Evolutionary conservation across 441 rosid genomes (phyloP).

Genomic region (Gossypium lobatum): DNA sequence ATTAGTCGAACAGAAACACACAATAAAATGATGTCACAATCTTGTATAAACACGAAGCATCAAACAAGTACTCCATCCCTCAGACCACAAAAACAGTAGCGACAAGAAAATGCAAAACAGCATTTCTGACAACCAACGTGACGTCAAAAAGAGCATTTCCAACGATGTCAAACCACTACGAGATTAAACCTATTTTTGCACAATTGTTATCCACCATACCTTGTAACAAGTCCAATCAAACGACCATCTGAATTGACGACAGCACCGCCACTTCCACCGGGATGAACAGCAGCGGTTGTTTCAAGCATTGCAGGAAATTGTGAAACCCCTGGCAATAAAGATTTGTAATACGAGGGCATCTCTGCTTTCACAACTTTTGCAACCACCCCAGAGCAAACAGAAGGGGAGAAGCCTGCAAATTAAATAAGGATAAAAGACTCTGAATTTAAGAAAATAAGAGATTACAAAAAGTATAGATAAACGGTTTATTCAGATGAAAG

Average conservation of each 20-base stretch:
- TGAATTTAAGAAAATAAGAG: not conserved
- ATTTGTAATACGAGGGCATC: slow-evolving; percentile 26
- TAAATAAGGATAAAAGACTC: not conserved
- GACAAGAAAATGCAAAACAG: not conserved
- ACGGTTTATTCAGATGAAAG: slow-evolving; percentile 1
- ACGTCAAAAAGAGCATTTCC: not conserved
- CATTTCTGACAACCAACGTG: not conserved
- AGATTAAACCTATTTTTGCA: not conserved
- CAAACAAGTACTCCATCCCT: not conserved
- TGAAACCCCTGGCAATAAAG: slow-evolving; percentile 23
- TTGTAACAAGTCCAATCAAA: slow-evolving; percentile 93
- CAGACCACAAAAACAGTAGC: not conserved
- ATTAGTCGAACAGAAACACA: not conserved
- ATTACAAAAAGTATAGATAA: not conserved
- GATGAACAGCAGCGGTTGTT: slow-evolving; percentile 93
- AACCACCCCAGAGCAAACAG: slow-evolving; percentile 77
- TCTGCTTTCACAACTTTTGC: slow-evolving; percentile 72
- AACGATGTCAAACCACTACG: not conserved
- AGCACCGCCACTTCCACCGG: slow-evolving; percentile 96
- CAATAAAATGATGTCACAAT: not conserved
- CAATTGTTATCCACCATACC: slow-evolving; percentile 34
- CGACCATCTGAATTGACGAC: slow-evolving; percentile 70
- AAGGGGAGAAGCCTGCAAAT: slow-evolving; percentile 63
- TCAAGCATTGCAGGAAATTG: slow-evolving; percentile 80
- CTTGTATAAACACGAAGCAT: not conserved